These are phyloP conservation scores for Ceratocystis colombiana DNA, from an alignment of 2,329 filamentous ascomycete species.

Conservation along the genomic window DNA sequence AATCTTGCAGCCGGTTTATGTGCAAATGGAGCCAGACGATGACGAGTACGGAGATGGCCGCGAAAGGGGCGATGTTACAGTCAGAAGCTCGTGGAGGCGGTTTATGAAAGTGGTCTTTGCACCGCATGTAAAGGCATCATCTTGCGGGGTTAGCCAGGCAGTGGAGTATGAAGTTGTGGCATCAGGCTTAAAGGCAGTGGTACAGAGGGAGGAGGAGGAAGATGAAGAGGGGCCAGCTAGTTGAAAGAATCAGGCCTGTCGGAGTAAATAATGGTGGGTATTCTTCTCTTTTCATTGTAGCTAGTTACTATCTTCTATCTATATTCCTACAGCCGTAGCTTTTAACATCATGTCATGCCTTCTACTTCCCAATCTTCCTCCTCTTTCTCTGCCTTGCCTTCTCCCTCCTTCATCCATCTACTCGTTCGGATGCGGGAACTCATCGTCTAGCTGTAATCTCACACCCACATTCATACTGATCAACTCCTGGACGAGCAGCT, in stretches of 20 bases:
- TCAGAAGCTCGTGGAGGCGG: conserved; percentile 54
- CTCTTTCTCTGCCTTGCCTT: not conserved
- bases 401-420: conserved; percentile 26
- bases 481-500: conserved; percentile 89
- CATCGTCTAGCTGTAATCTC: conserved; percentile 78
- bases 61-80: conserved; percentile 30
- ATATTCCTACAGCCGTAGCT: conserved; percentile 4
- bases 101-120: conserved; percentile 88
- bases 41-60: conserved; percentile 37
- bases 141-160: conserved; percentile 41
- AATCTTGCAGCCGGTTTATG: conserved; percentile 56
- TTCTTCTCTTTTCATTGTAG: conserved; percentile 6
- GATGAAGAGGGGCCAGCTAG: not conserved
- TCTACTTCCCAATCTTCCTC: not conserved
- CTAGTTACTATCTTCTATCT: not conserved
- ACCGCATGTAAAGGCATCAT: conserved; percentile 53
- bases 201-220: not conserved
- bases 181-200: conserved; percentile 46
- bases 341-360: not conserved
- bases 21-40: conserved; percentile 33
- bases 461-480: conserved; percentile 99
- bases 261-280: not conserved
- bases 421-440: conserved; percentile 62
- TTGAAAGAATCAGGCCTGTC: not conserved
- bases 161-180: conserved; percentile 67